A percentile compares a stretch with the other conserved stretches of the same genome.
Conservation (phyloP, 2,329 filamentous ascomycete genomes). For the Aphanoascus verrucosus region DNA sequence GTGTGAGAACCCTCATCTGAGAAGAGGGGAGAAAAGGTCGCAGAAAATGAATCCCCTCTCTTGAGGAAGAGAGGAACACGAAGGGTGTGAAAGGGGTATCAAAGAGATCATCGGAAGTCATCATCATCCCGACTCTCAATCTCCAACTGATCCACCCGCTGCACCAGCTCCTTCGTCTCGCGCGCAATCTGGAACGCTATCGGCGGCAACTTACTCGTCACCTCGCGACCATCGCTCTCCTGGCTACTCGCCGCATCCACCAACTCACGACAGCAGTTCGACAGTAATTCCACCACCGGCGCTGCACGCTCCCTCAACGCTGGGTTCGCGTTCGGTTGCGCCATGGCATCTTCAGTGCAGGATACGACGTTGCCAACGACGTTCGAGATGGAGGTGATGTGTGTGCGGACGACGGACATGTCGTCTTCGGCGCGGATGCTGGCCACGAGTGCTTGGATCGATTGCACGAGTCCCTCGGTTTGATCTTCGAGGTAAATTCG, state of each 20-base stretch:
- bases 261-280: slow-evolving; percentile 54
- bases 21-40: background rate
- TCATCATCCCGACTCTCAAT: slow-evolving; percentile 30
- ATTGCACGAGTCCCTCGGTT: slow-evolving; percentile 65
- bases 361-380: slow-evolving; percentile 60
- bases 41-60: too few relatives aligned
- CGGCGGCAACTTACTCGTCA: slow-evolving; percentile 63
- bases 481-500: slow-evolving; percentile 74
- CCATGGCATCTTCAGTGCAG: slow-evolving; percentile 50
- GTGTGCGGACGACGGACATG: slow-evolving; percentile 54
- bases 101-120: slow-evolving; percentile 27
- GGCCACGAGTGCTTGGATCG: slow-evolving; percentile 69
- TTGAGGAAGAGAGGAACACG: too few relatives aligned
- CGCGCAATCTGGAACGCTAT: slow-evolving; percentile 79
- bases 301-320: slow-evolving; percentile 40
- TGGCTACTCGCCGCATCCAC: slow-evolving; percentile 53
- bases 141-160: slow-evolving; percentile 36
- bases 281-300: slow-evolving; percentile 40
- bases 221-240: slow-evolving; percentile 45
- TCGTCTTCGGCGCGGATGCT: slow-evolving; percentile 56
- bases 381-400: slow-evolving; percentile 59
- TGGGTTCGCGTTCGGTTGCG: slow-evolving; percentile 37
- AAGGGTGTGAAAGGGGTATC: background rate
- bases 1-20: background rate
- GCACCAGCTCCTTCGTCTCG: slow-evolving; percentile 64